phyloP scores from a whole-genome alignment of 208 protist species.

The Trypanosoma brucei region DNA sequence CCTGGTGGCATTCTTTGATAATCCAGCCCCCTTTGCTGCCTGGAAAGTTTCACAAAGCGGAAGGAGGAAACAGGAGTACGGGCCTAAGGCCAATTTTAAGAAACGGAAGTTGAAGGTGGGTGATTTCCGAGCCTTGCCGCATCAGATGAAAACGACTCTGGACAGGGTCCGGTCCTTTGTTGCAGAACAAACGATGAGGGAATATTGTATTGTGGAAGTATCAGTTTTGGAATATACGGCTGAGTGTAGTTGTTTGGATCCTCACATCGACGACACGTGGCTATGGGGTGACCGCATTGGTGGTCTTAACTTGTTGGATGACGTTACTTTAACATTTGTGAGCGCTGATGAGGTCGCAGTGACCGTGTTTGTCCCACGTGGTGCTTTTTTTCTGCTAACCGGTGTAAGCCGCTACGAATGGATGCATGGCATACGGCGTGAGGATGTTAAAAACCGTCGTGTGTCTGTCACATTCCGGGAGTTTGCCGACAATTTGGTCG shows the following conservation, averaged over 20 bases:
- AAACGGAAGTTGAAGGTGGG: conserved; percentile 70
- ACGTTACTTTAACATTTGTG: conserved; percentile 84
- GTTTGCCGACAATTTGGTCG: conserved; percentile 47
- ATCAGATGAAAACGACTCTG: conserved; percentile 39
- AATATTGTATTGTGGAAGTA: conserved; percentile 54
- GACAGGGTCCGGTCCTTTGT: conserved; percentile 21
- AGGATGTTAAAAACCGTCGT: conserved; percentile 49
- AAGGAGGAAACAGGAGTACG: conserved; percentile 82
- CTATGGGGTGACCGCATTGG: conserved; percentile 84
- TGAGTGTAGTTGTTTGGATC: conserved; percentile 74
- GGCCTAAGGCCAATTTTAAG: conserved; percentile 83
- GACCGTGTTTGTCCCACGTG: conserved; percentile 62
- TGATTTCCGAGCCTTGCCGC: conserved; percentile 51
- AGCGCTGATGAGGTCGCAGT: conserved; percentile 35
- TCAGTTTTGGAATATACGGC: conserved; percentile 73
- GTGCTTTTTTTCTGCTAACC: conserved; percentile 75
- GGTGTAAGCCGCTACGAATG: conserved; percentile 61
- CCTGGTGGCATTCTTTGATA: conserved; percentile 59
- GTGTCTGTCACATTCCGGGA: conserved; percentile 85
- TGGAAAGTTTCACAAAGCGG: conserved; percentile 88
- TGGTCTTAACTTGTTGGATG: conserved; percentile 64
- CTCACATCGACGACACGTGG: conserved; percentile 89
- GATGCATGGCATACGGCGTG: conserved; percentile 83
- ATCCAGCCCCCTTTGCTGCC: conserved; percentile 36
- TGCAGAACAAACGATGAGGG: conserved; percentile 24